Evolutionary conservation across 495 filamentous ascomycete species (phyloP), one percentile per base, ranked within the genome.

Genomic region (Choiromyces venosus): DNA sequence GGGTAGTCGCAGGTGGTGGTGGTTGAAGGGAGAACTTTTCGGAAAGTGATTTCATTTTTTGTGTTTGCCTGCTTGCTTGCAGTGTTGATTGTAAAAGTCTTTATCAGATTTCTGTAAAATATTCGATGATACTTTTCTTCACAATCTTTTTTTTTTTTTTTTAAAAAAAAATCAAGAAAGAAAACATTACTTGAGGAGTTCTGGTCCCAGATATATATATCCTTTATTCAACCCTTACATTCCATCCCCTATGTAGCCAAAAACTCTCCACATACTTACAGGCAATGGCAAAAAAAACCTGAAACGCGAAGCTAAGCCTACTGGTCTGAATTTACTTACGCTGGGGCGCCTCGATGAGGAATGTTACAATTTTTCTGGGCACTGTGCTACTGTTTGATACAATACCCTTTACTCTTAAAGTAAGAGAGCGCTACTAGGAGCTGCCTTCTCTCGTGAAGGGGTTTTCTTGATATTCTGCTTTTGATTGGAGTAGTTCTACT

Each of bases 1-100:
- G 44, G 37, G 25, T 16, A 69, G 1, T 69, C 33, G 21, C 70
- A 73, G 37, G 14, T 40, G 37, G 68, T 39, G 29, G 74, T 38
- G 65, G 52, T 5, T 3, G 52, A 16, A 29, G 42, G 19, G 19
- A 29, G 25, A 29, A 12, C 33, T 29, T 29, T 16, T 61, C 10
- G 52, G 25, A 33, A 29, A 61, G n/a, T 61, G 25, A 33, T 33
- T 25, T 1, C 52, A 61, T 61, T 18, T 61, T 61, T 8, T 61
- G n/a, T n/a, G n/a, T n/a, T n/a, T n/a, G n/a, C n/a, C n/a, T n/a
- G 18, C 21, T 61, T 16, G 25, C 33, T 61, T 61, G 25, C n/a
- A 33, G 29, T 33, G 52, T 18, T 18, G 12, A 29, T 33, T 16
- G 52, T 33, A 61, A 33, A 61, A 12, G n/a, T n/a, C n/a, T 16